A percentile compares a stretch with the other conserved stretches of the same genome.
Conservation (phyloP, 75 land plant species). For the Azolla pinnata region DNA sequence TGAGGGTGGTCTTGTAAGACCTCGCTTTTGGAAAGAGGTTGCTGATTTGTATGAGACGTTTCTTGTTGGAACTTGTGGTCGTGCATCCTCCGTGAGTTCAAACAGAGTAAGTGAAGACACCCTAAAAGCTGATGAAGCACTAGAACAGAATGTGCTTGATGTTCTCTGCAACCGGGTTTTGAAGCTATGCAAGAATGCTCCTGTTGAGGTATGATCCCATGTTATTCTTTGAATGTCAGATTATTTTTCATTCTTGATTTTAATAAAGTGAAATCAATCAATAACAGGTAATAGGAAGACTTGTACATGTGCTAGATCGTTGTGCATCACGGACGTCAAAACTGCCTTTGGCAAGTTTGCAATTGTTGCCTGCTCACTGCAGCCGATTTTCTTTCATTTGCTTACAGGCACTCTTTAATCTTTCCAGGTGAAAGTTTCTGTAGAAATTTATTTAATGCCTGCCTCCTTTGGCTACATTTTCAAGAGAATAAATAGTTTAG, state of each 20-base stretch:
- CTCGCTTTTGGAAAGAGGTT: slow-evolving; percentile 85
- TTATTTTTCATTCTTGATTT: too few species aligned
- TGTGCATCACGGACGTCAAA: slow-evolving; percentile 93
- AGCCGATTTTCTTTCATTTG: slow-evolving; percentile 86
- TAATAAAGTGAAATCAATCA: too few species aligned
- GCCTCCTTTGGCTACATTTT: too few species aligned
- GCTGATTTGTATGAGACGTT: slow-evolving; percentile 86
- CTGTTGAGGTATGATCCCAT: slow-evolving; percentile 32
- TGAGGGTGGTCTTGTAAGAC: slow-evolving; percentile 41
- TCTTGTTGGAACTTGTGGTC: slow-evolving; percentile 84
- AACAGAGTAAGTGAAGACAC: slow-evolving; percentile 34
- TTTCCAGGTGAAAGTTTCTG: slow-evolving; percentile 52
- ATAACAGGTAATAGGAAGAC: slow-evolving; percentile 63
- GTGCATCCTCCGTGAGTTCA: slow-evolving; percentile 44
- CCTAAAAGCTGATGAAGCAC: slow-evolving; percentile 63
- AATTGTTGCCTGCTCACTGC: slow-evolving; percentile 76
- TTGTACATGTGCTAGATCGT: slow-evolving; percentile 67
- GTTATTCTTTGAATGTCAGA: not conserved
- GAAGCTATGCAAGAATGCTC: slow-evolving; percentile 61
- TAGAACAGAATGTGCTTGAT: slow-evolving; percentile 61
- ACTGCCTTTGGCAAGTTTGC: slow-evolving; percentile 71
- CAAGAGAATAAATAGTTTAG: too few species aligned
- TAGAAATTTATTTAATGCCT: not conserved
- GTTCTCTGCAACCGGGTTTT: slow-evolving; percentile 67
- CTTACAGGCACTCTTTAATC: slow-evolving; percentile 65